phyloP scores from a whole-genome alignment of 768 basidiomycete genomes.

The Arthromyces matolae region DNA sequence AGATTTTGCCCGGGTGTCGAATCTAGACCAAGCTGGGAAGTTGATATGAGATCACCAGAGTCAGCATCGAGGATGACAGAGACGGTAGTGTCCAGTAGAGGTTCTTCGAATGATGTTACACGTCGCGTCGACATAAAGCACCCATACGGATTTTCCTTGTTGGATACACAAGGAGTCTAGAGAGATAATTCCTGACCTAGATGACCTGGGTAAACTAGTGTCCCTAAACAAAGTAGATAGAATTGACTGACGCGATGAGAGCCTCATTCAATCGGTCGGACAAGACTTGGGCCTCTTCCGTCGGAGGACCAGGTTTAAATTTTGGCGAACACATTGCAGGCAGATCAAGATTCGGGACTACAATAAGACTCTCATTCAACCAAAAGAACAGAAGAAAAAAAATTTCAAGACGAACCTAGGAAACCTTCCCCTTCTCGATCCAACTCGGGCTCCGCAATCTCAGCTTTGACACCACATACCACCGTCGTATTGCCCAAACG shows the following conservation, averaged over 20 bases:
- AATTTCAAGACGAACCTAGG: constrained; percentile 52
- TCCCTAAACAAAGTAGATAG: background rate
- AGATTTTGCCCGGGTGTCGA: constrained; percentile 16
- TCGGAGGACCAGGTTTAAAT: constrained; percentile 94
- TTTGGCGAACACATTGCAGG: constrained; percentile 89
- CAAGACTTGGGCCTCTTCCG: constrained; percentile 90
- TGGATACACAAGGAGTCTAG: constrained; percentile 75
- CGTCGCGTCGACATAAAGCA: constrained; percentile 90
- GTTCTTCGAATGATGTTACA: constrained; percentile 90
- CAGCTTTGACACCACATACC: constrained; percentile 94
- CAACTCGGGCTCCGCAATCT: constrained; percentile 87
- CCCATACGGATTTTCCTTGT: constrained; percentile 80
- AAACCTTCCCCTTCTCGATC: constrained; percentile 74
- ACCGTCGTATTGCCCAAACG: constrained; percentile 90
- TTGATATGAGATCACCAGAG: constrained; percentile 43
- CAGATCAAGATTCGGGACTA: constrained; percentile 94
- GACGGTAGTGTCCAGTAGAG: constrained; percentile 70
- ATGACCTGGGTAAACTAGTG: background rate
- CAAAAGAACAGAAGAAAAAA: background rate
- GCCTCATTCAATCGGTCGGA: constrained; percentile 80
- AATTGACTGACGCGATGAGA: constrained; percentile 58
- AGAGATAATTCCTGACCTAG: constrained; percentile 64
- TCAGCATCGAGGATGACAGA: constrained; percentile 55
- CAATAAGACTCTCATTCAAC: background rate
- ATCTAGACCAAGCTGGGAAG: constrained; percentile 54